Evolutionary conservation across 2,329 filamentous ascomycete species (phyloP).

Genomic region (Lachnellula arida): DNA sequence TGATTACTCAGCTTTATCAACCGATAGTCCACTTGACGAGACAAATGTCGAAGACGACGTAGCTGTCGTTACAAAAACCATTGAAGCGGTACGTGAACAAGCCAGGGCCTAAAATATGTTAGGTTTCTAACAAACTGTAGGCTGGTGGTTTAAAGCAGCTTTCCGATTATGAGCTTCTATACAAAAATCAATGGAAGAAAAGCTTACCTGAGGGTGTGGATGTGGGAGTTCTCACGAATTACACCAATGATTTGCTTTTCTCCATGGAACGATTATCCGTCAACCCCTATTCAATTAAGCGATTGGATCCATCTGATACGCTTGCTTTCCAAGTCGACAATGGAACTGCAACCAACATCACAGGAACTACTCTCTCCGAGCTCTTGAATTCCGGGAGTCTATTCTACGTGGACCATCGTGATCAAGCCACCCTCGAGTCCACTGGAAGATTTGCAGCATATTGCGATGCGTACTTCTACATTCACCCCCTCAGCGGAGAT

Average conservation of each 20-base stretch:
- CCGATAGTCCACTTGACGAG: background rate
- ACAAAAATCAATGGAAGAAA: constrained; percentile 38
- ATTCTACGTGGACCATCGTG: constrained; percentile 40
- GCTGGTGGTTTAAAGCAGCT: constrained; percentile 30
- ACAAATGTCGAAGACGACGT: background rate
- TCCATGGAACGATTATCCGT: constrained; percentile 44
- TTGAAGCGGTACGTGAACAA: background rate
- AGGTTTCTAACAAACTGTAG: constrained; percentile 3
- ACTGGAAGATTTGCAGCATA: constrained; percentile 36
- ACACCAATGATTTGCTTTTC: constrained; percentile 43
- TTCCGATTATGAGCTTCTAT: constrained; percentile 39
- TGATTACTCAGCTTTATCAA: background rate
- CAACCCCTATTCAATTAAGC: constrained; percentile 37
- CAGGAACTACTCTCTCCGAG: constrained; percentile 26
- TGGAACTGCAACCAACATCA: constrained; percentile 27
- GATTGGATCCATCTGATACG: constrained; percentile 31
- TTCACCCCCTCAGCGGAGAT: constrained; percentile 35
- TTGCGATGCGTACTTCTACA: constrained; percentile 45
- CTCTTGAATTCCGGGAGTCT: constrained; percentile 37
- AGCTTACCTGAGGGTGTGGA: constrained; percentile 34
- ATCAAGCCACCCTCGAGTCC: constrained; percentile 30
- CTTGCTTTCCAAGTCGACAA: constrained; percentile 38
- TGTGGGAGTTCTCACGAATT: constrained; percentile 39
- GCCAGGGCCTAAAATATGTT: too few species aligned
- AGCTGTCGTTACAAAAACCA: background rate